Evolutionary conservation across 106 monocot genomes (phyloP), one percentile per base, ranked within the genome.

Genomic region (Allium fistulosum): DNA sequence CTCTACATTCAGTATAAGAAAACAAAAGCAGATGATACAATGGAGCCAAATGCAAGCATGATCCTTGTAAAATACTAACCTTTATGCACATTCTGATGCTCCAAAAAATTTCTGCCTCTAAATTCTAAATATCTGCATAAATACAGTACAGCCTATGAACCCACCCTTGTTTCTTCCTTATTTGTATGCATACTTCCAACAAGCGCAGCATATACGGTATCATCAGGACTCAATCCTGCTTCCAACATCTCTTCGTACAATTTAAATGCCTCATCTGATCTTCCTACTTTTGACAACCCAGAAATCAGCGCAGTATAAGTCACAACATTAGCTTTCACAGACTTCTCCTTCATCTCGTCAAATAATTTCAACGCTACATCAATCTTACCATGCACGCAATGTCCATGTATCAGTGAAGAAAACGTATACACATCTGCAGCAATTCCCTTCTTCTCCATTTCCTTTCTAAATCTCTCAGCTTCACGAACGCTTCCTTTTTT

Each of bases 371-470:
- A 45, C 17, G 80, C 96, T 49, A 87, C 80, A 37, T 80, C 66
- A 17, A 88, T 59, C 60, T 97, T 89, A 28, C 92, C 86, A 27
- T 9, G 71, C 10, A 84, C 66, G 51, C 92, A 89, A 60, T 80
- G 81, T 69, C 96, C 92, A 48, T 92, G 88, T 51, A 97, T 80
- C 57, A 97, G 73, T 9, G 88, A 84, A 26, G 88, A 77, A 66
- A 88, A 96, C 4, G 88, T 92, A 70, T 86, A 96, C 2, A 86
- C 77, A 82, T 97, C 96, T 10, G 86, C 37, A 11, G 51, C n/a
- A 57, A 92, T 72, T 59, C 92, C 92, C 59, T 75, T 92, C 59
- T 64, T 80, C 67, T 84, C 92, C 96, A 97, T 92, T 69, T 97
- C 88, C 66, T 84, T 79, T 69, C 66, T 80, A 46, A 97, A 62